Evolutionary conservation across 805 yeast species (phyloP), one percentile per base, ranked within the genome.

Genomic region (Lipomyces spencermartinsiae): DNA sequence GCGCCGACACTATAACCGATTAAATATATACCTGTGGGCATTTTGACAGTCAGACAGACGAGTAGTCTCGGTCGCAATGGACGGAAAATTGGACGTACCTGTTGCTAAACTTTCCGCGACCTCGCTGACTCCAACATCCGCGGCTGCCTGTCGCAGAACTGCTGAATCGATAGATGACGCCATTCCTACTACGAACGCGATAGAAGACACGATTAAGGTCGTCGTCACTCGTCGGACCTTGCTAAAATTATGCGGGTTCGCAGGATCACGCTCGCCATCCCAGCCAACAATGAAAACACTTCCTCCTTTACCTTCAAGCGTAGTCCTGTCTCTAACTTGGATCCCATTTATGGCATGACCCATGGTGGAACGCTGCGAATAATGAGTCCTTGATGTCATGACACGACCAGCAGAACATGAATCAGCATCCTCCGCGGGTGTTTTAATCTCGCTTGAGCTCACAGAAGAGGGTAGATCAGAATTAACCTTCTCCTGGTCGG

Each of bases 1-100:
- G 74, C 71, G 1, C 73, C 73, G 1, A 92, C 85, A 1, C 87
- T 86, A 75, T 86, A 81, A 0, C 90, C 94, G 66, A 90, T 86
- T 54, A 90, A 86, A 43, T 87, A 78, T 22, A 85, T 29, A 35
- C 72, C 71, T 68, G 31, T 51, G 33, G n/a, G 25, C 19, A 51
- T 19, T 51, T 19, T n/a, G 43, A 16, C 57, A 35, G 55, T 37
- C 4, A 43, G 25, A 43, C 51, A 16, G 10, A 19, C 56, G 56
- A 51, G 56, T 19, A 51, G 31, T 12, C 14, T 51, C 16, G 56
- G 31, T 9, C 29, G 19, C 29, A 51, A 6, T 51, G 56, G 16
- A 51, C 29, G 39, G 14, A 33, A 19, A 25, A n/a, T 46, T 14
- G 14, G n/a, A 58, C 62, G 22, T 31, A 65, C 71, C 72, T 16